Percentiles rank a stretch among this genome's conserved stretches.
phyloP scores from a whole-genome alignment of 768 basidiomycete species.

The Lactarius trivialis region DNA sequence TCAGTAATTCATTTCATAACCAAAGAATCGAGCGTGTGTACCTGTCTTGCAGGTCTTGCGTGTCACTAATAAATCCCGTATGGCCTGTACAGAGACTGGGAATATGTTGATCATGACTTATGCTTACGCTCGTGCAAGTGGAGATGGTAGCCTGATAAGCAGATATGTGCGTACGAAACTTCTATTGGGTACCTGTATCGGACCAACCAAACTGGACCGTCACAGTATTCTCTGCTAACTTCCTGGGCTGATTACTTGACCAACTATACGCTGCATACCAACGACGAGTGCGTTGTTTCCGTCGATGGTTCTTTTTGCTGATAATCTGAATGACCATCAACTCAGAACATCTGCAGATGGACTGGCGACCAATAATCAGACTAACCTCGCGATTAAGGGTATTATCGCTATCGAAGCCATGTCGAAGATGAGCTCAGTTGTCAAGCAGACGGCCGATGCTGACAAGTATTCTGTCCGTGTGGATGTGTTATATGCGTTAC shows the following conservation, averaged over 20 bases:
- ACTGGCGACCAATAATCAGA: not conserved
- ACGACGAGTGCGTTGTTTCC: not conserved
- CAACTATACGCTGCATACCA: not conserved
- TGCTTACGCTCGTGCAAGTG: not conserved
- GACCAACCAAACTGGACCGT: not conserved
- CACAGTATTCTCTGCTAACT: not conserved
- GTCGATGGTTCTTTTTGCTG: not conserved
- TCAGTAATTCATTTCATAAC: not conserved
- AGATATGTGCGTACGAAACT: not conserved
- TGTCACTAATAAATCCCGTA: not conserved
- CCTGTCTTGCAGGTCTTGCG: not conserved
- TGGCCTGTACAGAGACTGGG: not conserved
- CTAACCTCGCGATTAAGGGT: not conserved
- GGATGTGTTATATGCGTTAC: not conserved
- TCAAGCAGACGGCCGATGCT: not conserved
- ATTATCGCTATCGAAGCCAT: not conserved
- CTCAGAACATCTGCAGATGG: not conserved
- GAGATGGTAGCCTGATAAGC: not conserved
- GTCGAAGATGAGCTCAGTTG: not conserved
- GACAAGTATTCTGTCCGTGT: not conserved
- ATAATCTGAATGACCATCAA: not conserved
- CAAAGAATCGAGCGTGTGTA: not conserved
- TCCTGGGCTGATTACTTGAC: not conserved
- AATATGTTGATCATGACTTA: not conserved
- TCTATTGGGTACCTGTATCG: not conserved